Percentiles rank a stretch among this genome's conserved stretches.
Evolutionary conservation across 192 early-diverging fungal species (phyloP).

Genomic region (Backusella liffmaniae): DNA sequence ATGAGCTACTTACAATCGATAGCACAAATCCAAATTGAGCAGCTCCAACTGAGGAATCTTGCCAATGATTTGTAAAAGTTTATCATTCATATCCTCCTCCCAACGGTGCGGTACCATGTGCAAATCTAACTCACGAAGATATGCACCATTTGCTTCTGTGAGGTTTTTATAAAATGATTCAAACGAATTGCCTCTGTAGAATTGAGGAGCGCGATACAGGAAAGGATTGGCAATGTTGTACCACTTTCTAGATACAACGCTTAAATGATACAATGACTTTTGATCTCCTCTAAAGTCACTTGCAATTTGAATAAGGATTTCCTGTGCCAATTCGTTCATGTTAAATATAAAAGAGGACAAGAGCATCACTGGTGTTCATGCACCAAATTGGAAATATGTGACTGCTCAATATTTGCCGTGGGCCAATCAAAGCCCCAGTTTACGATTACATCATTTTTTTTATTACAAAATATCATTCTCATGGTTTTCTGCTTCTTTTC

Average conservation of each 20-base stretch:
- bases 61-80: neutral
- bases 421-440: no score
- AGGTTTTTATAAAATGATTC: neutral
- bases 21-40: conserved; percentile 15
- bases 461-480: no score
- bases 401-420: no score
- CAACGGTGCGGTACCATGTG: conserved; percentile 12
- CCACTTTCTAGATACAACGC: neutral
- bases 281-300: neutral
- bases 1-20: neutral
- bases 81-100: neutral
- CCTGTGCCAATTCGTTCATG: neutral
- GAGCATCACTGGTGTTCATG: no score
- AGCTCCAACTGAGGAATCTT: neutral
- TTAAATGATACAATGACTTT: neutral
- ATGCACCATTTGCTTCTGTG: neutral
- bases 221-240: neutral
- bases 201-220: conserved; percentile 3
- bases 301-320: neutral
- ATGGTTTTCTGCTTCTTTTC: no score
- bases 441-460: no score
- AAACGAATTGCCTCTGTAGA: neutral
- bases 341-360: neutral
- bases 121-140: neutral
- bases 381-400: no score